Conservation (phyloP, 306 rosid genomes). For the Datisca glomerata region DNA sequence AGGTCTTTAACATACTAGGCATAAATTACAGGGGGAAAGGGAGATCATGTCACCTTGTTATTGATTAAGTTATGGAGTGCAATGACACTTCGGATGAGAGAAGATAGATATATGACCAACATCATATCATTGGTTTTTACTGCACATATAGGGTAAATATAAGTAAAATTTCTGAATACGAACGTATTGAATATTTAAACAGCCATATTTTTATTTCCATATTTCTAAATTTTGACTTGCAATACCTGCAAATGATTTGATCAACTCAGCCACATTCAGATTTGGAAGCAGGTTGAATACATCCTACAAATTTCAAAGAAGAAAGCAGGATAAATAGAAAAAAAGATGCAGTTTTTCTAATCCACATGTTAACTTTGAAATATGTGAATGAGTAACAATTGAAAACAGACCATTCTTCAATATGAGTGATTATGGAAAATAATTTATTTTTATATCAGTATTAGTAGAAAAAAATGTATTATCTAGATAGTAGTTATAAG, state of each 20-base stretch:
- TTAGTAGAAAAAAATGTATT: too few relatives aligned
- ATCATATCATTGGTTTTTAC: constrained; percentile 62
- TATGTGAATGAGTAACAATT: too few relatives aligned
- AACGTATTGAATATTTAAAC: too few relatives aligned
- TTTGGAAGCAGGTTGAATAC: constrained; percentile 50
- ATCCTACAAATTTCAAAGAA: constrained; percentile 27
- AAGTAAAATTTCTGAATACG: too few relatives aligned
- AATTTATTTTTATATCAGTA: too few relatives aligned
- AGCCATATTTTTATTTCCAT: too few relatives aligned
- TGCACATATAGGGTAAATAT: constrained; percentile 13
- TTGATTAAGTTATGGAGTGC: constrained; percentile 66
- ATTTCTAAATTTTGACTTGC: not conserved
- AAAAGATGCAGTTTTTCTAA: not conserved
- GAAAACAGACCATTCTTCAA: not conserved
- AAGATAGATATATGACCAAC: constrained; percentile 49
- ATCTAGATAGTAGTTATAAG: too few relatives aligned
- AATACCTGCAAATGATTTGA: constrained; percentile 45
- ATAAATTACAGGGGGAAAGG: not conserved
- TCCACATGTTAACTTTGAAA: too few relatives aligned
- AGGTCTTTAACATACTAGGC: not conserved
- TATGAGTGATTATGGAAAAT: not conserved
- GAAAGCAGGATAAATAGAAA: not conserved
- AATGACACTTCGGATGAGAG: constrained; percentile 49
- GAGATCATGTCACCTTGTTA: constrained; percentile 30
- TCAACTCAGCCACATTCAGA: constrained; percentile 39